Base-by-base conservation (phyloP, 352 stramenopile species). In the Globisporangium barbulae region DNA sequence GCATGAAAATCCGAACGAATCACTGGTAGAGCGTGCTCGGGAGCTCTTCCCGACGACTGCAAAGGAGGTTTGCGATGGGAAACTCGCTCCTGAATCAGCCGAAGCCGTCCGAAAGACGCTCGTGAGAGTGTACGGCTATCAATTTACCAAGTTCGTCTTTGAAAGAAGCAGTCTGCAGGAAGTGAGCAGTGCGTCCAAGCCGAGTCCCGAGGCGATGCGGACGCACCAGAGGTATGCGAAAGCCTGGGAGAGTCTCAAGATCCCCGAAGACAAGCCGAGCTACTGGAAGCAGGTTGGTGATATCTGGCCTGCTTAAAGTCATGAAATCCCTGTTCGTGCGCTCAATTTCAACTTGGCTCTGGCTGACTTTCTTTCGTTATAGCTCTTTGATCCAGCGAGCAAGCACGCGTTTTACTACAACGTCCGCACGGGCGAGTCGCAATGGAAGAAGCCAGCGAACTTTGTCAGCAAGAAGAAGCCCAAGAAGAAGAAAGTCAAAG, bases 331-430 rank as follows among this genome's bases (percentile, higher is more conserved):
- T 28, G 25, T 28, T 28, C 25, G 25, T 28, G 25, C 25, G 25
- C 25, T 28, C 25, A 28, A 28, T 28, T 28, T 28, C 25, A 28
- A 28, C 25, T 28, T 28, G 25, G 25, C 25, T 28, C 25, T 28
- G 25, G 25, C 2, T 28, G 25, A 28, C 15, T 35, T 31, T 44
- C 53, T 22, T n/a, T 31, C 49, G 4, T 41, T 30, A 31, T 62
- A 90, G 79, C 78, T 83, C 47, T 59, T 70, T 8, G 79, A 89
- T 57, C 74, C 76, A 19, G 22, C 76, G 33, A 53, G 64, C 9
- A 78, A 77, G 25, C 71, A 59, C 33, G 50, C 71, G 22, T 91
- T 91, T 69, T 89, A 90, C 64, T 83, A 89, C 67, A 90, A 90
- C 53, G 60, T 88, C 54, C 81, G 81, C 17, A 90, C 81, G 6